A percentile compares a stretch with the other conserved stretches of the same genome.
Evolutionary conservation across 352 stramenopile genomes (phyloP).

Genomic region (Globisporangium okanoganense): DNA sequence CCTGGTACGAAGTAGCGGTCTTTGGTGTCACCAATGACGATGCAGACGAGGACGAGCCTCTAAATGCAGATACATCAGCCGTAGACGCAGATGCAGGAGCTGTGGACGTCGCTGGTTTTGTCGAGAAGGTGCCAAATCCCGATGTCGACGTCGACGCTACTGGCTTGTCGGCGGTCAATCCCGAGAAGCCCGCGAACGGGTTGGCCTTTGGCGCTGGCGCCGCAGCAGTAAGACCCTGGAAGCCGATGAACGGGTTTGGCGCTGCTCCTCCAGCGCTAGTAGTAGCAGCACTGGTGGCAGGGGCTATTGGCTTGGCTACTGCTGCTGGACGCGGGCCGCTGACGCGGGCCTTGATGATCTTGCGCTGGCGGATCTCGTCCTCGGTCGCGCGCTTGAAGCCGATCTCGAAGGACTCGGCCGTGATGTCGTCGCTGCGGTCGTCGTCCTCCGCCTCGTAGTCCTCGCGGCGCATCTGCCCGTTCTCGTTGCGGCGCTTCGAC

Average conservation of each 20-base stretch:
- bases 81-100: not conserved
- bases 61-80: not conserved
- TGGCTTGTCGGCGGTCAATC: conserved; percentile 29
- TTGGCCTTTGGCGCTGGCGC: conserved; percentile 28
- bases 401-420: conserved; percentile 42
- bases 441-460: conserved; percentile 70
- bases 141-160: conserved; percentile 5
- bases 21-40: not conserved
- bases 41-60: not conserved
- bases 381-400: conserved; percentile 75
- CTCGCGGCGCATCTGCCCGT: conserved; percentile 82
- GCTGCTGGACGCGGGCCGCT: conserved; percentile 17
- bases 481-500: conserved; percentile 84
- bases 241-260: conserved; percentile 44
- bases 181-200: conserved; percentile 64
- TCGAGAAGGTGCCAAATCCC: not conserved
- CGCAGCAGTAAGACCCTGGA: conserved; percentile 36
- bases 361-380: conserved; percentile 60
- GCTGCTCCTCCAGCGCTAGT: conserved; percentile 6
- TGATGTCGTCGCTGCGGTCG: conserved; percentile 23
- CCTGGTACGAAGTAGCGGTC: conserved; percentile 42
- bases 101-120: conserved; percentile 2
- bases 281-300: not conserved
- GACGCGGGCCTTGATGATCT: conserved; percentile 73
- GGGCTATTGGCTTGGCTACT: conserved; percentile 12